These are phyloP conservation scores for Alternaria rosae DNA, from an alignment of 2,329 filamentous ascomycete species.

Conservation along the genomic window DNA sequence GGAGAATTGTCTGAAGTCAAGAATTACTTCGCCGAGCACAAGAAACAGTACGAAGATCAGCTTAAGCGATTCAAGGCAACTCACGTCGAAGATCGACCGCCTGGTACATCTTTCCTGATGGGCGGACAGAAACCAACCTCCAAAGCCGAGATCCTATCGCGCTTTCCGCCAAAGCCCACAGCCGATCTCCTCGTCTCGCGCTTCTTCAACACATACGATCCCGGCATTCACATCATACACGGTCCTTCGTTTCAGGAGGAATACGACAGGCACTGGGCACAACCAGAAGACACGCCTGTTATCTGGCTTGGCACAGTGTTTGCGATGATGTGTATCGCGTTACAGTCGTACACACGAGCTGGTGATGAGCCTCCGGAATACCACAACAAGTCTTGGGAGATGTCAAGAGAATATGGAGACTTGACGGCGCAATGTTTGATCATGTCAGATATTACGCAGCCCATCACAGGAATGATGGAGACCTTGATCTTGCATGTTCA, in stretches of 20 bases:
- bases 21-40: slow-evolving; percentile 84
- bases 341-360: slow-evolving; percentile 80
- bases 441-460: slow-evolving; percentile 78
- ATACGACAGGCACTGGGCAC: slow-evolving; percentile 73
- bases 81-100: slow-evolving; percentile 64
- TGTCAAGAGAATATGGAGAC: slow-evolving; percentile 66
- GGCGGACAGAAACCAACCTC: slow-evolving; percentile 73
- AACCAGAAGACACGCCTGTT: slow-evolving; percentile 73
- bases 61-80: slow-evolving; percentile 76
- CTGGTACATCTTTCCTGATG: slow-evolving; percentile 79
- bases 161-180: slow-evolving; percentile 80
- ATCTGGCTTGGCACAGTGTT: slow-evolving; percentile 83
- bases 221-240: slow-evolving; percentile 64
- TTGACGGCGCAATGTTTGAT: slow-evolving; percentile 81
- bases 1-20: slow-evolving; percentile 86
- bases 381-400: slow-evolving; percentile 66
- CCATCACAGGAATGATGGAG: slow-evolving; percentile 77
- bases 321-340: slow-evolving; percentile 76
- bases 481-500: slow-evolving; percentile 78
- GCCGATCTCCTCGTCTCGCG: slow-evolving; percentile 86
- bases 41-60: slow-evolving; percentile 86
- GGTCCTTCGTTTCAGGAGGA: slow-evolving; percentile 80
- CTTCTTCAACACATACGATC: slow-evolving; percentile 86
- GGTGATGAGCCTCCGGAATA: slow-evolving; percentile 83
- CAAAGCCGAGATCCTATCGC: slow-evolving; percentile 78